Evolutionary conservation across 1,284 basidiomycete species (phyloP), one percentile per base, ranked within the genome.

Genomic region (Malassezia japonica): DNA sequence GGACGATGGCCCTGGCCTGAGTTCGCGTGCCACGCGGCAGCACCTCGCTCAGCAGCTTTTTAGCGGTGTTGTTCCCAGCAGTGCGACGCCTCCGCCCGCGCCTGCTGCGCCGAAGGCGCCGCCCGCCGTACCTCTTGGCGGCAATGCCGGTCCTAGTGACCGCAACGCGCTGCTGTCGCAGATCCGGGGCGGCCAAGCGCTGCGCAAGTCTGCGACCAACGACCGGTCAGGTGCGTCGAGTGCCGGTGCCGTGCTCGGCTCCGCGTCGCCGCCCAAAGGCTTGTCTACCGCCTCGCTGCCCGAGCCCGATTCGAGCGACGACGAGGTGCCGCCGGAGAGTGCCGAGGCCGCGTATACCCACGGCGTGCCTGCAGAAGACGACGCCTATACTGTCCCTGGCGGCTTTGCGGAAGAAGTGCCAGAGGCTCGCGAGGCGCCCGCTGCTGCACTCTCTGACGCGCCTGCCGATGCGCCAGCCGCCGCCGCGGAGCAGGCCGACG

Each of bases 131-230:
- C 60, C 74, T 3, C 55, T 65, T 4, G 58, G 64, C 2, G 40
- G 50, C 8, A 32, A 56, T 15, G 56, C 64, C 6, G 73, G 74
- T 0, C 69, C 79, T 7, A 79, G 77, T 5, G 81, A 82, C 67
- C 79, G 82, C 24, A 77, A 78, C 53, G 87, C 86, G 0, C 76
- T 98, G 24, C 75, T 98, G 53, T 76, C 77, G 12, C 83, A 87
- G 13, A 98, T 98, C 61, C 83, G 87, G 67, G 80, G 82, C 6
- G 92, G 92, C 1, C 75, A 80, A 31, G 79, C 76, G 57, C 76
- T 98, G 56, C 80, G 79, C 51, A 88, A 88, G 74, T 76, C 87
- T 0, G 79, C 82, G 56, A 96, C 91, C 1, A 81, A 84, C 50
- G 92, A 96, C 70, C 83, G 85, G 58, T 88, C 86, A 59, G 81